phyloP scores from a whole-genome alignment of 2,329 filamentous ascomycete genomes.

The Cytospora piceicola region DNA sequence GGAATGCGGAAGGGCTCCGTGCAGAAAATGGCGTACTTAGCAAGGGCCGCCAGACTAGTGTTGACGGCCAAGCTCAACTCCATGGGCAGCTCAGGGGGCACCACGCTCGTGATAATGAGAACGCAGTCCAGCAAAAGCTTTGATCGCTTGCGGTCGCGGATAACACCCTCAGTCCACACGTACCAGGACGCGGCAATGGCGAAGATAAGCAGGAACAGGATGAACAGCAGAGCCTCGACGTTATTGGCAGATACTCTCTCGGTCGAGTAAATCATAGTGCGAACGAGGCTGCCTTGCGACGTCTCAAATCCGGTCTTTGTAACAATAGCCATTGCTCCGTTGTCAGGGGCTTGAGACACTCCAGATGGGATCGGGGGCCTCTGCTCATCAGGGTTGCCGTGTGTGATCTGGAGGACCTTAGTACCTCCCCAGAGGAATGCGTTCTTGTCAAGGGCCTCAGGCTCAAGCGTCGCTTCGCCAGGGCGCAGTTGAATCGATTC shows the following conservation, averaged over 20 bases:
- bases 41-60: constrained; percentile 91
- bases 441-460: constrained; percentile 94
- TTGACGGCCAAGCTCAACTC: constrained; percentile 97
- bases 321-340: constrained; percentile 90
- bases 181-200: constrained; percentile 98
- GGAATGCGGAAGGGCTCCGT: constrained; percentile 99
- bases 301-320: constrained; percentile 99
- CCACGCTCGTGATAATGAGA: constrained; percentile 95
- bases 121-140: constrained; percentile 98
- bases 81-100: constrained; percentile 98
- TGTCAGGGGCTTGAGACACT: constrained; percentile 84
- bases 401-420: constrained; percentile 94
- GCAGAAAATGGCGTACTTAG: constrained; percentile 96
- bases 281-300: constrained; percentile 93
- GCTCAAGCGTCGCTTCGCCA: constrained; percentile 76
- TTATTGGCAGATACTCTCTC: constrained; percentile 99
- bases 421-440: constrained; percentile 96
- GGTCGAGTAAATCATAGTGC: constrained; percentile 99
- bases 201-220: constrained; percentile 93
- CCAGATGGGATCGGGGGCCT: constrained; percentile 73
- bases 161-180: constrained; percentile 96
- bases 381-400: constrained; percentile 78
- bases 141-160: constrained; percentile 91
- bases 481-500: constrained; percentile 93
- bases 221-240: constrained; percentile 93